Evolutionary conservation across 345 rosid genomes (phyloP).

Genomic region (Eucalyptus curtisii): DNA sequence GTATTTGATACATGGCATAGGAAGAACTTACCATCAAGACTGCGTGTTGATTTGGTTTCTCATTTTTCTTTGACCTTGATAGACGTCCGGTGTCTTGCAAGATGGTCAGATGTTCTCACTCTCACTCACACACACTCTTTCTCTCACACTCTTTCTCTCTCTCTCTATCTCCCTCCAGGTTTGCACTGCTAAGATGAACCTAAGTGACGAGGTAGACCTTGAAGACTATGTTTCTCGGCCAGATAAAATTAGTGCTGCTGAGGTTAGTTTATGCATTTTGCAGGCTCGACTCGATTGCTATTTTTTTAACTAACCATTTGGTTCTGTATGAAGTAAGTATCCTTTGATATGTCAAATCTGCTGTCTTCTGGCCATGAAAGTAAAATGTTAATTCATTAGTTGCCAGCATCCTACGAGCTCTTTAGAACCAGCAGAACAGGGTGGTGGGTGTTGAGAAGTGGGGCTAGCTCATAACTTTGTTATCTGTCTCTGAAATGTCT

Average conservation of each 20-base stretch:
- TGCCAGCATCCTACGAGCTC: neutral
- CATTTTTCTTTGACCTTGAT: neutral
- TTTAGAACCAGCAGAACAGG: neutral
- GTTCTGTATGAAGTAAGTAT: neutral
- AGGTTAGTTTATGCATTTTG: conserved; percentile 41
- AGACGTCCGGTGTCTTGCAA: neutral
- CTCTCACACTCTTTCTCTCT: neutral
- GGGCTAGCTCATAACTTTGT: neutral
- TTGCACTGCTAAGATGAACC: conserved; percentile 95
- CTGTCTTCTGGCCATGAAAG: neutral
- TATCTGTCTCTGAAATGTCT: neutral
- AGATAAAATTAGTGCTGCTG: conserved; percentile 99
- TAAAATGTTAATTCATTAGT: neutral
- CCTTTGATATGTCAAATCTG: neutral
- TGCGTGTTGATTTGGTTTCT: neutral
- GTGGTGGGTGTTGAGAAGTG: neutral
- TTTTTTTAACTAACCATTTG: neutral
- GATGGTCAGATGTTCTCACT: neutral
- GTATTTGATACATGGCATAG: neutral
- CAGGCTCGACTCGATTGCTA: neutral
- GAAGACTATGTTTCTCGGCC: conserved; percentile 99
- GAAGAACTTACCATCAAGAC: neutral
- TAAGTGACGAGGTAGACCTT: conserved; percentile 95
- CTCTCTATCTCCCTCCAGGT: conserved; percentile 36
- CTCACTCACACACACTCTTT: neutral